A percentile compares a stretch with the other conserved stretches of the same genome.
phyloP scores from a whole-genome alignment of 305 asterid genomes.

The Solanum aculeatissimum region DNA sequence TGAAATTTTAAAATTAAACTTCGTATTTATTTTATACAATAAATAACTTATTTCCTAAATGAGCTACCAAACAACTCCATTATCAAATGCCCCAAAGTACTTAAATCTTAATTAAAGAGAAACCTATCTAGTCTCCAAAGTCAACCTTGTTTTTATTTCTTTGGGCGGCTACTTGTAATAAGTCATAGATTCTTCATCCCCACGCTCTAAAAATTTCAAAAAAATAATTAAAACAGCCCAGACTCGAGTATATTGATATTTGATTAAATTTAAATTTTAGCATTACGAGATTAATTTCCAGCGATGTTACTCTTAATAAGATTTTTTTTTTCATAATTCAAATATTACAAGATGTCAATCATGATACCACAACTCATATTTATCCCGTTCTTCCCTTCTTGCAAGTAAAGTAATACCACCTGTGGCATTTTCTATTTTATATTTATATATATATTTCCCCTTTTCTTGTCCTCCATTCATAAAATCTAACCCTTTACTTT shows the following conservation, averaged over 20 bases:
- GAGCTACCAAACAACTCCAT: not conserved
- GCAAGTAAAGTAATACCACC: not conserved
- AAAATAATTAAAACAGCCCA: not conserved
- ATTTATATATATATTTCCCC: not conserved
- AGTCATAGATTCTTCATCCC: not conserved
- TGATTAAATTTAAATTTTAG: not conserved
- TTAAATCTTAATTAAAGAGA: not conserved
- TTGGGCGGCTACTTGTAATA: not conserved
- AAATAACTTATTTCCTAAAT: not conserved
- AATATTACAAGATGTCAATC: not conserved
- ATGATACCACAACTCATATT: not conserved
- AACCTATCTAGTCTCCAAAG: not conserved
- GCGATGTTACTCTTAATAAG: fast-evolving
- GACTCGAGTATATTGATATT: not conserved
- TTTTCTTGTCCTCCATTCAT: not conserved
- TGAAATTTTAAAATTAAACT: not conserved
- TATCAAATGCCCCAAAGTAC: no score
- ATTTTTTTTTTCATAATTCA: not conserved
- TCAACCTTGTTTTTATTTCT: not conserved
- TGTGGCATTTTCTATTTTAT: not conserved
- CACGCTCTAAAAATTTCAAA: not conserved
- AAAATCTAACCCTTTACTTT: not conserved
- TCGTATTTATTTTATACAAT: not conserved
- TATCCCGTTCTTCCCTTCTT: not conserved
- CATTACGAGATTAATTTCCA: not conserved